These are phyloP conservation scores for Cercophora samala DNA, from an alignment of 495 filamentous ascomycete genomes.

Conservation along the genomic window DNA sequence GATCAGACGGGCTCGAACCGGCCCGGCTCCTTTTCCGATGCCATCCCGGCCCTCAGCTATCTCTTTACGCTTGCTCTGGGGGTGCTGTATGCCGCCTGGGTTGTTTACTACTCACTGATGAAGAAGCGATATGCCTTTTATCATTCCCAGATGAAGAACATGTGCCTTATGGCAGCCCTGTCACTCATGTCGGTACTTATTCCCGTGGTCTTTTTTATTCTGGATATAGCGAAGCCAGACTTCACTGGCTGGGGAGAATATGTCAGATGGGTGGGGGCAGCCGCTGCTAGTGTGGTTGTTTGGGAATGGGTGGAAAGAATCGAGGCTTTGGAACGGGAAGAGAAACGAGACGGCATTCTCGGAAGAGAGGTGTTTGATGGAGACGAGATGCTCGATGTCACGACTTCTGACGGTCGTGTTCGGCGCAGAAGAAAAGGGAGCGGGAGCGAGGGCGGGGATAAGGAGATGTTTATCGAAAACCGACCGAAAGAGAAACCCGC, in stretches of 20 bases:
- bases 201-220: slow-evolving; percentile 91
- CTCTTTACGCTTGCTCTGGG: slow-evolving; percentile 88
- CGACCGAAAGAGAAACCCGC: slow-evolving; percentile 24
- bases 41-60: slow-evolving; percentile 89
- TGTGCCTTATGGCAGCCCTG: slow-evolving; percentile 76
- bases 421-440: slow-evolving; percentile 34
- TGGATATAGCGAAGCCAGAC: slow-evolving; percentile 83
- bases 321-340: slow-evolving; percentile 90
- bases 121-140: slow-evolving; percentile 94
- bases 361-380: slow-evolving; percentile 95
- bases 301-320: slow-evolving; percentile 99
- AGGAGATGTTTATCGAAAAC: slow-evolving; percentile 18
- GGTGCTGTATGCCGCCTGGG: slow-evolving; percentile 89
- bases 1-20: slow-evolving; percentile 49
- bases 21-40: slow-evolving; percentile 75
- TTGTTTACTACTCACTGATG: slow-evolving; percentile 89
- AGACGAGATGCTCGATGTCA: slow-evolving; percentile 88
- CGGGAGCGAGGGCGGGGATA: slow-evolving; percentile 27
- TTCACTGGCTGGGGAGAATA: slow-evolving; percentile 97
- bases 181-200: slow-evolving; percentile 78
- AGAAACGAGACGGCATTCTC: slow-evolving; percentile 91
- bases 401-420: slow-evolving; percentile 46
- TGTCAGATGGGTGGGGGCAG: slow-evolving; percentile 94
- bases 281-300: slow-evolving; percentile 91
- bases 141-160: slow-evolving; percentile 88